phyloP scores from a whole-genome alignment of 129 eudicot genomes.

The Flaveria robusta region DNA sequence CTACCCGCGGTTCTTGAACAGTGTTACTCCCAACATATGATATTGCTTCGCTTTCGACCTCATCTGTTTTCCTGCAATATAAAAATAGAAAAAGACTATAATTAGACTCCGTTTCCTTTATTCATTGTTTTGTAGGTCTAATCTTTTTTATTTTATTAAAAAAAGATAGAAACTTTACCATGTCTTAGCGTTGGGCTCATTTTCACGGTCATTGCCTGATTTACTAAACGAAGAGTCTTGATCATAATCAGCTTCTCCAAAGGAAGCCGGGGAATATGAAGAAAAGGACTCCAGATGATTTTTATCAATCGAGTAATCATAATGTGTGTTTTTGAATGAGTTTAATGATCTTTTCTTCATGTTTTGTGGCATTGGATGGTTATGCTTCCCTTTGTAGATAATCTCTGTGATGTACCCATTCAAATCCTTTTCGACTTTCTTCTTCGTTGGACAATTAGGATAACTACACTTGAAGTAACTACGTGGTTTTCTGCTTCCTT shows the following conservation, averaged over 20 bases:
- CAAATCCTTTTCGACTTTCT: slow-evolving; percentile 71
- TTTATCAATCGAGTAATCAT: slow-evolving; percentile 32
- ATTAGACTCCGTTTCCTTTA: not conserved
- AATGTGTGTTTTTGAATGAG: slow-evolving; percentile 36
- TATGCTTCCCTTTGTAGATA: slow-evolving; percentile 85
- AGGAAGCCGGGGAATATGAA: slow-evolving; percentile 61
- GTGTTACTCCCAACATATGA: slow-evolving; percentile 61
- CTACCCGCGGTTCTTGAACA: slow-evolving; percentile 72
- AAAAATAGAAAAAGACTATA: not conserved
- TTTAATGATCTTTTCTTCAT: slow-evolving; percentile 51
- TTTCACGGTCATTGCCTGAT: slow-evolving; percentile 62
- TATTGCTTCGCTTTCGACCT: slow-evolving; percentile 62
- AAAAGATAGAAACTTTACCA: too few relatives aligned
- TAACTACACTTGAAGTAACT: slow-evolving; percentile 84
- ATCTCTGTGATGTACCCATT: slow-evolving; percentile 81
- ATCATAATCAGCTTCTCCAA: slow-evolving; percentile 69
- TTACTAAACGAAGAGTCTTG: slow-evolving; percentile 63
- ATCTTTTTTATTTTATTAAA: too few relatives aligned
- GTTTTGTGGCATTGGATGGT: slow-evolving; percentile 86
- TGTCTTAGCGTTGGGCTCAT: slow-evolving; percentile 82
- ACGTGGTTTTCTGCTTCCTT: slow-evolving; percentile 84
- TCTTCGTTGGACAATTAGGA: slow-evolving; percentile 72
- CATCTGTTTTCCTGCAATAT: slow-evolving; percentile 72
- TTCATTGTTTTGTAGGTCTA: not conserved
- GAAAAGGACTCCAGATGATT: slow-evolving; percentile 46